These are phyloP conservation scores for Phytopythium litorale DNA, from an alignment of 352 stramenopile species.

Conservation along the genomic window DNA sequence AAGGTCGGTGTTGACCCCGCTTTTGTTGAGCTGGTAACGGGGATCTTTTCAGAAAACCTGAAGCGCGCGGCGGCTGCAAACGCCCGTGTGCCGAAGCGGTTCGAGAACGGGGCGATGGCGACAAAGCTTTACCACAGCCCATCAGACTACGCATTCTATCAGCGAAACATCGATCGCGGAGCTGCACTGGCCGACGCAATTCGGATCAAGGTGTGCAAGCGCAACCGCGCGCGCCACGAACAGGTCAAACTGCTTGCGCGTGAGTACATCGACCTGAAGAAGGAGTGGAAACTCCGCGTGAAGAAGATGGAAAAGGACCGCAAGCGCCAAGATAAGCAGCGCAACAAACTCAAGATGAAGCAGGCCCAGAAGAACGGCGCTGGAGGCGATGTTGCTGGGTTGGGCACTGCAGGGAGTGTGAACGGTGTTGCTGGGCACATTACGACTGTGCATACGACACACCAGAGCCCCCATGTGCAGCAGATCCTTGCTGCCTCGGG, in stretches of 20 bases:
- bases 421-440: slow-evolving; percentile 18
- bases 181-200: slow-evolving; percentile 45
- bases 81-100: slow-evolving; percentile 46
- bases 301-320: slow-evolving; percentile 87
- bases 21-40: slow-evolving; percentile 59
- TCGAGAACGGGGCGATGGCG: slow-evolving; percentile 35
- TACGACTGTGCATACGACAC: slow-evolving; percentile 29
- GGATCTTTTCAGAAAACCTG: slow-evolving; percentile 63
- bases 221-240: slow-evolving; percentile 66
- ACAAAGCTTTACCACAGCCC: slow-evolving; percentile 71
- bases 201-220: slow-evolving; percentile 51
- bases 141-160: slow-evolving; percentile 74
- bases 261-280: slow-evolving; percentile 81
- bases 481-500: slow-evolving; percentile 33
- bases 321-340: slow-evolving; percentile 80
- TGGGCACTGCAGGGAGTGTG: slow-evolving; percentile 4
- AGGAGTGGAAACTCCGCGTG: slow-evolving; percentile 76
- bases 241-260: slow-evolving; percentile 65
- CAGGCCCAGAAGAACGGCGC: slow-evolving; percentile 32
- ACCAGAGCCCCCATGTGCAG: slow-evolving; percentile 35
- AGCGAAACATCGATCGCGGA: slow-evolving; percentile 58
- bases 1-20: slow-evolving; percentile 61
- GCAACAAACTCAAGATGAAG: slow-evolving; percentile 67
- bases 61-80: slow-evolving; percentile 49
- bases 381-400: slow-evolving; percentile 16